A percentile compares a stretch with the other conserved stretches of the same genome.
These are phyloP conservation scores for Kazachstania martiniae DNA, from an alignment of 805 yeast genomes.

Conservation along the genomic window DNA sequence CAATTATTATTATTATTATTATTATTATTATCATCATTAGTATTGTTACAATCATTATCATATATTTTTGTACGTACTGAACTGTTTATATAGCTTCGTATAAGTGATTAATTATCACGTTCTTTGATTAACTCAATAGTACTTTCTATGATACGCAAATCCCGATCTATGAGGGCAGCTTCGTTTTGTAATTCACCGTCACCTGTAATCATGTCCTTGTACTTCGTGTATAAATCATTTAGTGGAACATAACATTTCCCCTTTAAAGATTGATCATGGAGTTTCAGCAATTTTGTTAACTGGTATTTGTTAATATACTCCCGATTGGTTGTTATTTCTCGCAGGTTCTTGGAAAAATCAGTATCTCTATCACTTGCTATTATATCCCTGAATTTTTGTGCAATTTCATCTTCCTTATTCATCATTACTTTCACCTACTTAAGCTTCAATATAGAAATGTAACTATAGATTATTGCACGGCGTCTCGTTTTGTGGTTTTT, in stretches of 20 bases:
- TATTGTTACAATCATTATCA: too few species aligned
- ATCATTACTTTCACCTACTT: neutral
- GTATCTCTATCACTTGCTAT: slow-evolving; percentile 4
- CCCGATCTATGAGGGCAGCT: slow-evolving; percentile 63
- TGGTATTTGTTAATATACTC: slow-evolving; percentile 20
- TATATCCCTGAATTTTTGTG: slow-evolving; percentile 3
- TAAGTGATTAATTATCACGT: neutral
- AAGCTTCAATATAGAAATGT: too few species aligned
- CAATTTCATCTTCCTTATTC: slow-evolving; percentile 2
- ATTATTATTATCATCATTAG: too few species aligned
- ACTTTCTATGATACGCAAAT: slow-evolving; percentile 57
- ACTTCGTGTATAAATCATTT: slow-evolving; percentile 12
- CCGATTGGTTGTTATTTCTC: slow-evolving; percentile 21
- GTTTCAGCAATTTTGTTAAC: slow-evolving; percentile 15
- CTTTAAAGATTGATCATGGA: slow-evolving; percentile 22
- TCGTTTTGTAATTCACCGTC: slow-evolving; percentile 38
- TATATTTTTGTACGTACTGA: too few species aligned
- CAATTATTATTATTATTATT: too few species aligned
- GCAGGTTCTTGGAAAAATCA: slow-evolving; percentile 7
- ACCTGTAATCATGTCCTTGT: slow-evolving; percentile 8
- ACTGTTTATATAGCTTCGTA: neutral
- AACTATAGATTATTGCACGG: too few species aligned
- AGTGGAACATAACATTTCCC: slow-evolving; percentile 17
- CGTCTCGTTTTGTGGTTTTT: neutral
- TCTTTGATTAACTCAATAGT: slow-evolving; percentile 33